Evolutionary conservation across 2,329 filamentous ascomycete genomes (phyloP), one percentile per base, ranked within the genome.

Genomic region (Kalmusia sp.): DNA sequence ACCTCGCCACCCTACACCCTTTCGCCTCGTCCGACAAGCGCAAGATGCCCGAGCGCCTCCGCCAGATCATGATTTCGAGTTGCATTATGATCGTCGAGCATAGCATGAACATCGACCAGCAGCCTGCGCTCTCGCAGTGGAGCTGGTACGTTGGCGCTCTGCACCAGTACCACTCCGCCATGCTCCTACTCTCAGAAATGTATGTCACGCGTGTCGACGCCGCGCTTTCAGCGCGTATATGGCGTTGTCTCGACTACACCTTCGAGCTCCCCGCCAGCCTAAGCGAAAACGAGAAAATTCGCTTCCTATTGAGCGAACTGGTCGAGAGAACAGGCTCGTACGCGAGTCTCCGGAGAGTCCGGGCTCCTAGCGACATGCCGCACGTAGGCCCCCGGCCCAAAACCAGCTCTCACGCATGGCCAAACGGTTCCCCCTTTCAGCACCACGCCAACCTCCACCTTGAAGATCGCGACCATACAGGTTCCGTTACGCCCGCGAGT

Each of bases 201-300:
- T 88, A 86, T 66, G 81, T 82, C 40, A 79, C 81, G 34, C 83
- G 85, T 0, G 75, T 81, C 48, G 78, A 82, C 41, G 79, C 79
- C 45, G 79, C 77, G 45, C 81, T 89, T 55, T 84, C 85, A 2
- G 80, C 83, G 21, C 82, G 88, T 7, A 88, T 91, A 52, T 91
- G 89, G 88, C 76, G 78, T 28, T 88, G 86, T 62, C 76, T 91
- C 22, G 88, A 92, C 66, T 92, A 86, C 66, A 85, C 90, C 21
- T 92, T 91, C 67, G 82, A 85, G 45, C 76, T 87, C 24, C 81
- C 88, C 27, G 67, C 79, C 4, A 70, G 78, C 28, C 69, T 84
- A 35, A 71, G 80, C 11, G 80, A 80, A 3, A 77, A 80, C 15
- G 77, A 84, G 37, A 91, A 91, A 68, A 82, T 80, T 9, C 74